phyloP scores from a whole-genome alignment of 192 early-diverging fungal species.

The Linderina pennispora region DNA sequence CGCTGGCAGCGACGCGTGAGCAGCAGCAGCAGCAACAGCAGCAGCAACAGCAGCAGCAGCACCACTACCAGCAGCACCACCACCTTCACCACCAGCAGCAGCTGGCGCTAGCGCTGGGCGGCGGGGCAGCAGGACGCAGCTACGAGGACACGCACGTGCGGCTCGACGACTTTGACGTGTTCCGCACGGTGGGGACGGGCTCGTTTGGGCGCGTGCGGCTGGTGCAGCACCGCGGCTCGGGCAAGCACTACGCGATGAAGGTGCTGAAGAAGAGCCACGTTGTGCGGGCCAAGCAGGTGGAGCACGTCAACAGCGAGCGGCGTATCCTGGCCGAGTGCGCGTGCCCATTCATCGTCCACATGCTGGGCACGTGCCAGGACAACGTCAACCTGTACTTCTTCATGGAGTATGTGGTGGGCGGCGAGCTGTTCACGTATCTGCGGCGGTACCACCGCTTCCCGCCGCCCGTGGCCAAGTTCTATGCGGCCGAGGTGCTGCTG shows the following conservation, averaged over 20 bases:
- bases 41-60: slow-evolving; percentile 3
- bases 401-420: slow-evolving; percentile 93
- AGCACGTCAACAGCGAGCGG: slow-evolving; percentile 98
- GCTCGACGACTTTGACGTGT: slow-evolving; percentile 76
- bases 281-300: slow-evolving; percentile 91
- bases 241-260: slow-evolving; percentile 94
- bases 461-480: slow-evolving; percentile 82
- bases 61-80: slow-evolving; percentile 6
- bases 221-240: slow-evolving; percentile 69
- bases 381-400: slow-evolving; percentile 87
- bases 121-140: slow-evolving; percentile 12
- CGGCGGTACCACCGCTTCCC: slow-evolving; percentile 78
- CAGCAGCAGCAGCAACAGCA: slow-evolving; percentile 6
- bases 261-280: slow-evolving; percentile 91
- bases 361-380: slow-evolving; percentile 96
- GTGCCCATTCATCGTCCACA: slow-evolving; percentile 87
- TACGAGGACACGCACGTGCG: slow-evolving; percentile 44
- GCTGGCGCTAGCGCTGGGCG: not conserved
- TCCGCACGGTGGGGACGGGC: slow-evolving; percentile 90
- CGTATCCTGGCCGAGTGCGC: slow-evolving; percentile 80
- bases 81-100: slow-evolving; percentile 10
- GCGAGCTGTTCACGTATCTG: slow-evolving; percentile 79
- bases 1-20: no score
- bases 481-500: slow-evolving; percentile 81
- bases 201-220: slow-evolving; percentile 97